Evolutionary conservation across 192 early-diverging fungal species (phyloP).

Genomic region (Coemansia sp.): DNA sequence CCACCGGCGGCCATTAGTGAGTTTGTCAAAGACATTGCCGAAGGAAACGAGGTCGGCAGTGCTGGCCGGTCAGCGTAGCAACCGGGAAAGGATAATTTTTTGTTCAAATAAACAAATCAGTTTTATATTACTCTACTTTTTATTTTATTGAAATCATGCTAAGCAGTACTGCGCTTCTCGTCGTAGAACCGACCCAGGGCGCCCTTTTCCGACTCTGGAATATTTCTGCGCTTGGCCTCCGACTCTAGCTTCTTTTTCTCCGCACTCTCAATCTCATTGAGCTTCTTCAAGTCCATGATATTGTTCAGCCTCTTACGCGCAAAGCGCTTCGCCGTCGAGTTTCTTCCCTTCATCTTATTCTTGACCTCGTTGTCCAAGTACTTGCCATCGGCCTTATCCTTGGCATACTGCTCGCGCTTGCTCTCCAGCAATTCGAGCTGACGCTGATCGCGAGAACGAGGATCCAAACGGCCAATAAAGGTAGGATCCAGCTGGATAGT

Average conservation of each 20-base stretch:
- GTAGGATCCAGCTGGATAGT: constrained; percentile 88
- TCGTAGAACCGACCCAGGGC: constrained; percentile 43
- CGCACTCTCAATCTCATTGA: constrained; percentile 38
- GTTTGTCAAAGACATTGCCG: constrained; percentile 61
- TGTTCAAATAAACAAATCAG: neutral
- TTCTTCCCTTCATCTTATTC: constrained; percentile 55
- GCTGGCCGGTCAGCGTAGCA: neutral
- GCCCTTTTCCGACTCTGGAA: constrained; percentile 44
- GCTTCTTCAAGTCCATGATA: constrained; percentile 72
- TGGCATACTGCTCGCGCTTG: constrained; percentile 19
- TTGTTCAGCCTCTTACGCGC: constrained; percentile 81
- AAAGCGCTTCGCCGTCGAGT: constrained; percentile 75
- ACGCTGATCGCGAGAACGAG: constrained; percentile 50
- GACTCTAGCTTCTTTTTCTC: constrained; percentile 31
- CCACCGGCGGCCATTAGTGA: constrained; percentile 46
- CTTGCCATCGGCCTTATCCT: constrained; percentile 31
- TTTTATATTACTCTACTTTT: no score
- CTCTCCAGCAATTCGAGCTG: constrained; percentile 19
- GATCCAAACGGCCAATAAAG: constrained; percentile 80
- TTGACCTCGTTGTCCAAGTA: constrained; percentile 42
- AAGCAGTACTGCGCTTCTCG: constrained; percentile 31
- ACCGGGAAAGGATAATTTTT: neutral
- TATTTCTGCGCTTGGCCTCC: constrained; percentile 21
- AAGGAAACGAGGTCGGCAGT: neutral
- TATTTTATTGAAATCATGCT: neutral